Evolutionary conservation across 306 rosid genomes (phyloP), one percentile per base, ranked within the genome.

Genomic region (Dryas octopetala): DNA sequence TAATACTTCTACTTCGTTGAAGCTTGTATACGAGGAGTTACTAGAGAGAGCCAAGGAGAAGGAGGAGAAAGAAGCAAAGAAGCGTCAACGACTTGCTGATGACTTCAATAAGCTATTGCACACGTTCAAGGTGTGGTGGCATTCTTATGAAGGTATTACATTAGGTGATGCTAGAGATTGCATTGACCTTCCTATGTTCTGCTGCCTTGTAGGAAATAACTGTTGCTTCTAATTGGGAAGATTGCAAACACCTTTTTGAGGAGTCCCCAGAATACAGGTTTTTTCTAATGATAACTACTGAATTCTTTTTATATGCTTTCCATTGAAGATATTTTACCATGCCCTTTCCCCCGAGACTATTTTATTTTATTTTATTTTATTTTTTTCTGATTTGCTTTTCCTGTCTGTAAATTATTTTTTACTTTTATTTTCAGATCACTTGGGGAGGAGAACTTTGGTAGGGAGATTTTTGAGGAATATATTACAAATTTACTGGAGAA

Each of bases 31-130:
- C 9, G 98, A 96, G 84, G 99, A 96, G 74, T 83, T 92, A 57
- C 70, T 90, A 72, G 99, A 92, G 74, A 89, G 96, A 76, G 96
- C 93, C 16, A 92, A 80, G 85, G 99, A 89, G 84, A 96, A 96
- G 82, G 99, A 92, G 86, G 97, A 90, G 88, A 96, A 96, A 88
- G 99, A 96, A 87, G 96, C 96, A 71, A 96, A 91, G 87, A 96
- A 91, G 82, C 99, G 96, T 47, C 98, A 90, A 74, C 98, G 99
- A 64, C 85, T 92, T 79, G 96, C 92, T 59, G 98, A 89, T 83
- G 99, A 92, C 76, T 96, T 96, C 55, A 84, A 90, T 73, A 88
- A 89, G 74, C 79, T 90, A 55, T 80, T 96, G 68, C 82, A 90
- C 74, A 78, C 93, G 26, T 66, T 90, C 76, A 96, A 92, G 93